Evolutionary conservation across 2,329 filamentous ascomycete genomes (phyloP), one percentile per base, ranked within the genome.

Genomic region (Chalara sp.): DNA sequence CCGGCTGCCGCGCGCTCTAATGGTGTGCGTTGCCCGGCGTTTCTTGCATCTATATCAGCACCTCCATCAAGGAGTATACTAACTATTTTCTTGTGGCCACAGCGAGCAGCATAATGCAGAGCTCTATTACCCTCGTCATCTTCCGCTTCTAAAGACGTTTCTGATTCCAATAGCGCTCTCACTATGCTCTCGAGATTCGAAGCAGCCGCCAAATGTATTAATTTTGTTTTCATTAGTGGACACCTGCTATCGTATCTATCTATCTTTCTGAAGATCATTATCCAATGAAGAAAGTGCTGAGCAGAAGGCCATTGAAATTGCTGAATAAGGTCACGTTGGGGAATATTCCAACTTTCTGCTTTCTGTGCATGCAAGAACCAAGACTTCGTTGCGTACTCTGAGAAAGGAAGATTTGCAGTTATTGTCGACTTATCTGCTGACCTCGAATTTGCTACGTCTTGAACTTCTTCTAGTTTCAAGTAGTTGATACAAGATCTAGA

Each of bases 401-500:
- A 44, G 43, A 47, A 6, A 7, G 44, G 7, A n/a, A 32, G 44
- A 39, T 45, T 7, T 29, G 6, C 10, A 33, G 12, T 33, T 33
- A 33, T 47, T 47, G 45, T 47, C 32, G 7, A 32, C 31, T 13
- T 13, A 12, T 5, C 11, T 6, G 5, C 13, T 11, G 46, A 37
- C 35, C 21, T 48, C 46, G 32, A 47, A 44, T 13, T 30, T 31
- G 29, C 43, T 42, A 33, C 46, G 43, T 30, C 39, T 44, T 40
- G 35, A 42, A 51, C 43, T 47, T 47, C 35, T 46, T 28, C 37
- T 32, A 47, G 43, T 13, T 41, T 51, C 10, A 50, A 32, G 45
- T 55, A 56, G 40, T 56, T 55, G 32, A 53, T 37, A 47, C 55
- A 57, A 2, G 45, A 50, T 40, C 32, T 49, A 32, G 33, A 54